Base-by-base conservation (phyloP, 164 flowering plant species). In the Vitis riparia region DNA sequence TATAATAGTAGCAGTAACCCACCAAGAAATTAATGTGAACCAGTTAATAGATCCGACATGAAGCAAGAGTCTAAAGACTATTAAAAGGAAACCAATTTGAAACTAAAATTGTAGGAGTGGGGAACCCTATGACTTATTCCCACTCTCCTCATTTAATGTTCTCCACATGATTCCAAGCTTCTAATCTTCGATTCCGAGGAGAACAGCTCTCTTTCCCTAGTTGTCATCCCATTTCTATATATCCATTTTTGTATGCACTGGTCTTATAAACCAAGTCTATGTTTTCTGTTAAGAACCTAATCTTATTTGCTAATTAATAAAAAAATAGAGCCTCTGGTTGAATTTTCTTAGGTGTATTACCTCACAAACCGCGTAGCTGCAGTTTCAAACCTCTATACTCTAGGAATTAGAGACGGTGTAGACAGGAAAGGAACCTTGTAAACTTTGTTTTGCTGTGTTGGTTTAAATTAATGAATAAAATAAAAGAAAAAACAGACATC, bases 121-220 rank as follows among this genome's bases (percentile, higher is more conserved):
- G 70, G 72, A 79, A 81, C 75, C 79, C 79, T 55, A 82, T 80
- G 78, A 71, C 68, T 68, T 78, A 73, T 69, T 73, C 74, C 48
- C 60, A 62, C 63, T 30, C 61, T 64, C 51, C 59, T 59, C 89
- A 86, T 83, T 89, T 67, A 89, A 86, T 89, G 90, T 71, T 10
- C 76, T 75, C 75, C 91, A 89, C 89, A 84, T 86, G 92, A 85
- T 81, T 84, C 90, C 86, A 86, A 84, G 79, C 83, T 78, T 80
- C 80, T 74, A 78, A 85, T 82, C 85, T 75, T 73, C 73, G 76
- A 76, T 84, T 82, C 86, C 87, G 64, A 81, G 87, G 67, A 82
- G 79, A 78, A 82, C 80, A 84, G 77, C 85, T 63, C 86, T 69
- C 70, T 61, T 79, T 73, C 77, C 82, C 79, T 70, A 75, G 77